A percentile compares a stretch with the other conserved stretches of the same genome.
These are phyloP conservation scores for Phialophora chinensis DNA, from an alignment of 2,329 filamentous ascomycete species.

Conservation along the genomic window DNA sequence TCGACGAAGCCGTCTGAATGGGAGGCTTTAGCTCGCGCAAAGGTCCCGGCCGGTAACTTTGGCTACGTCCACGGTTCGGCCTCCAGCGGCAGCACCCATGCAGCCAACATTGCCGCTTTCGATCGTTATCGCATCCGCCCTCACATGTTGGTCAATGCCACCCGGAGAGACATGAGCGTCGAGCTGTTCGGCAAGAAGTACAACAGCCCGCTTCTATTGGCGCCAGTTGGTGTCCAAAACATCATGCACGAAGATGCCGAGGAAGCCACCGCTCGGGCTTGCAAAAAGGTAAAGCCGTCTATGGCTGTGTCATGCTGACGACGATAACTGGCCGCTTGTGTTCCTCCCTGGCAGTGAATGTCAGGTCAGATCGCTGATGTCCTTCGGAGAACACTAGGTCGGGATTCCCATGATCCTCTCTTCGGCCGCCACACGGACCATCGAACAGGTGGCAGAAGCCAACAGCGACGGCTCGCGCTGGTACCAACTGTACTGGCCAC, in stretches of 20 bases:
- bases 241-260: slow-evolving; percentile 71
- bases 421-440: slow-evolving; percentile 66
- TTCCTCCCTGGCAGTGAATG: too few relatives aligned
- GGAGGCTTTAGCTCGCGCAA: slow-evolving; percentile 58
- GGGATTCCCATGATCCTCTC: slow-evolving; percentile 70
- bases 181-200: slow-evolving; percentile 58
- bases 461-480: slow-evolving; percentile 63
- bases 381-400: slow-evolving; percentile 41
- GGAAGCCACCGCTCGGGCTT: slow-evolving; percentile 65
- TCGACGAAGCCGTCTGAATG: slow-evolving; percentile 64
- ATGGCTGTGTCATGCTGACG: neutral
- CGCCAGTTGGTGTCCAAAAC: slow-evolving; percentile 71
- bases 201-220: slow-evolving; percentile 63
- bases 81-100: slow-evolving; percentile 44
- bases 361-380: neutral
- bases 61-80: slow-evolving; percentile 66
- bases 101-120: slow-evolving; percentile 44
- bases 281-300: slow-evolving; percentile 48
- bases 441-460: slow-evolving; percentile 68
- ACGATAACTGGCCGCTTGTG: neutral
- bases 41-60: slow-evolving; percentile 58
- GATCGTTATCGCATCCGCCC: slow-evolving; percentile 42
- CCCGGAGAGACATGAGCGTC: slow-evolving; percentile 54
- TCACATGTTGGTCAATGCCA: slow-evolving; percentile 44
- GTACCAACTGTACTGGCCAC: slow-evolving; percentile 78